phyloP scores from a whole-genome alignment of 805 yeast species.

The Lipomyces spencermartinsiae region DNA sequence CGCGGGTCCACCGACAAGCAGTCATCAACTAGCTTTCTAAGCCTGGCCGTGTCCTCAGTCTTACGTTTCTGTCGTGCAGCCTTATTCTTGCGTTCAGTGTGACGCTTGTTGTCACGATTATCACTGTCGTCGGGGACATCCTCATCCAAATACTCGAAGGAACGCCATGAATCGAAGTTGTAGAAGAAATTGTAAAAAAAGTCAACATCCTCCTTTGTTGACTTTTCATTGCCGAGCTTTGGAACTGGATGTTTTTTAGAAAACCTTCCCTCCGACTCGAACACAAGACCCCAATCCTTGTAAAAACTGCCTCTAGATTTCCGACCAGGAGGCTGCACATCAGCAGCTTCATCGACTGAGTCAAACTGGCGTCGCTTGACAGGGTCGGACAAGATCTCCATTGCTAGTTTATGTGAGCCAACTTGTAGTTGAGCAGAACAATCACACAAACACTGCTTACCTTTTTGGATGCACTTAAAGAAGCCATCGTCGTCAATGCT shows the following conservation, averaged over 20 bases:
- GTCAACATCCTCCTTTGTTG: constrained; percentile 79
- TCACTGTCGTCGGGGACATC: constrained; percentile 99
- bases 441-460: neutral
- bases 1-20: constrained; percentile 93
- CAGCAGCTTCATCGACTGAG: constrained; percentile 90
- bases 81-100: constrained; percentile 95
- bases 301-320: constrained; percentile 78
- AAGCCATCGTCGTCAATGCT: constrained; percentile 87
- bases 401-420: constrained; percentile 53
- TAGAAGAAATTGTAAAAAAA: constrained; percentile 90
- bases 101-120: constrained; percentile 99
- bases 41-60: constrained; percentile 93
- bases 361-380: constrained; percentile 90
- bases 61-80: constrained; percentile 96
- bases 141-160: constrained; percentile 97
- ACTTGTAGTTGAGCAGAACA: neutral
- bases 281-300: constrained; percentile 91
- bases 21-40: constrained; percentile 84
- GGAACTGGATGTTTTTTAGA: constrained; percentile 93
- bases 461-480: constrained; percentile 95
- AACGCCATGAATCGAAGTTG: constrained; percentile 96
- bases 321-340: constrained; percentile 75
- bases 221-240: constrained; percentile 66
- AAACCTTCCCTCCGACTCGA: constrained; percentile 88
- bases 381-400: constrained; percentile 86